Percentiles rank a stretch among this genome's conserved stretches.
phyloP scores from a whole-genome alignment of 2,329 filamentous ascomycete genomes.

The Fusarium succisae region DNA sequence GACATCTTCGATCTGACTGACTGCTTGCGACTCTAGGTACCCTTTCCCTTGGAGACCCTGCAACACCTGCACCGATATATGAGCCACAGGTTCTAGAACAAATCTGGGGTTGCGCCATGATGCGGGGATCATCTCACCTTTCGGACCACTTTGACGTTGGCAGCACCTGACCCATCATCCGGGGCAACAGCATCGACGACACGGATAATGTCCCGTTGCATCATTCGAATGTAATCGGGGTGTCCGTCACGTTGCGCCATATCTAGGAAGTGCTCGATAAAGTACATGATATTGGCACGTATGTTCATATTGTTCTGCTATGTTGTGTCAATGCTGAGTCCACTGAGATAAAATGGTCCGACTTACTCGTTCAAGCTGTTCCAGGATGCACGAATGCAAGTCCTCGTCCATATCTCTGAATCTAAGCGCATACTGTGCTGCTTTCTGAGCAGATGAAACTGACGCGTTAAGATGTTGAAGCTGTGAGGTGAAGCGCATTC shows the following conservation, averaged over 20 bases:
- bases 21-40: constrained; percentile 78
- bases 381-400: constrained; percentile 94
- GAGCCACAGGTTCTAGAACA: constrained; percentile 13
- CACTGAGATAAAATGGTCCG: background rate
- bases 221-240: constrained; percentile 88
- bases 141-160: constrained; percentile 92
- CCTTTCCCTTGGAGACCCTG: constrained; percentile 74
- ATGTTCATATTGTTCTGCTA: constrained; percentile 91
- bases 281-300: constrained; percentile 98
- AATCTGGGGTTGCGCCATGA: background rate
- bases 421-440: constrained; percentile 93
- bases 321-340: constrained; percentile 13
- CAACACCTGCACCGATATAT: constrained; percentile 62
- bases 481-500: constrained; percentile 93
- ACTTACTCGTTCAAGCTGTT: constrained; percentile 84
- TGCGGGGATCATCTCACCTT: constrained; percentile 63
- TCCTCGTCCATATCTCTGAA: constrained; percentile 97
- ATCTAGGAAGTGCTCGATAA: constrained; percentile 94
- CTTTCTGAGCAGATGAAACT: constrained; percentile 88
- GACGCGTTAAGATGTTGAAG: constrained; percentile 92
- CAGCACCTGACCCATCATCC: constrained; percentile 84
- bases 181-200: constrained; percentile 94
- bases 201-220: constrained; percentile 89
- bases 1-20: constrained; percentile 82
- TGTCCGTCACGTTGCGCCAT: constrained; percentile 80